Evolutionary conservation across 2,329 filamentous ascomycete species (phyloP).

Genomic region (Apiospora arundinis): DNA sequence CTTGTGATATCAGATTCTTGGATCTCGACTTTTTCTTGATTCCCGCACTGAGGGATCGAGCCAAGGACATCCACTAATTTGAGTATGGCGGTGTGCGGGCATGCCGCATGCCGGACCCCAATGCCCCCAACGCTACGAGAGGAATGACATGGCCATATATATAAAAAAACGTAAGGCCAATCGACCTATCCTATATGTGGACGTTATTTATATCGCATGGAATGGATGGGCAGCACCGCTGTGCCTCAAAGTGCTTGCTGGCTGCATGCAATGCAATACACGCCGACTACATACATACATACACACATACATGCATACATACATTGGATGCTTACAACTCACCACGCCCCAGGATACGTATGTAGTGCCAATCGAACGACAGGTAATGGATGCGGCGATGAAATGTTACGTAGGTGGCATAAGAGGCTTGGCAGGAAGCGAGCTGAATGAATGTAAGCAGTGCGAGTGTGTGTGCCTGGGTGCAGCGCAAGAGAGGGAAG

Average conservation of each 20-base stretch:
- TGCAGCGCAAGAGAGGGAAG: not conserved
- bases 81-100: constrained; percentile 7
- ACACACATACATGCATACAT: not conserved
- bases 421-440: constrained; percentile 6
- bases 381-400: not conserved
- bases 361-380: not conserved
- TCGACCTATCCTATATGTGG: not conserved
- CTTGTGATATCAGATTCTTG: not conserved
- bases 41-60: not conserved
- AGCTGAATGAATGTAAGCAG: not conserved
- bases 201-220: constrained; percentile 5
- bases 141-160: not conserved
- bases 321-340: not conserved
- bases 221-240: not conserved
- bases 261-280: not conserved
- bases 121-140: constrained; percentile 14
- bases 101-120: constrained; percentile 5
- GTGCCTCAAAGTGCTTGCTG: not conserved
- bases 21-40: not conserved
- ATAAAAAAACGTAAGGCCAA: not conserved
- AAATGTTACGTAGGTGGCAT: constrained; percentile 10
- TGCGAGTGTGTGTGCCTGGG: too few species aligned
- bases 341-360: not conserved
- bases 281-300: not conserved
- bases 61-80: constrained; percentile 2